Evolutionary conservation across 768 basidiomycete species (phyloP).

Genomic region (Mycena metata): DNA sequence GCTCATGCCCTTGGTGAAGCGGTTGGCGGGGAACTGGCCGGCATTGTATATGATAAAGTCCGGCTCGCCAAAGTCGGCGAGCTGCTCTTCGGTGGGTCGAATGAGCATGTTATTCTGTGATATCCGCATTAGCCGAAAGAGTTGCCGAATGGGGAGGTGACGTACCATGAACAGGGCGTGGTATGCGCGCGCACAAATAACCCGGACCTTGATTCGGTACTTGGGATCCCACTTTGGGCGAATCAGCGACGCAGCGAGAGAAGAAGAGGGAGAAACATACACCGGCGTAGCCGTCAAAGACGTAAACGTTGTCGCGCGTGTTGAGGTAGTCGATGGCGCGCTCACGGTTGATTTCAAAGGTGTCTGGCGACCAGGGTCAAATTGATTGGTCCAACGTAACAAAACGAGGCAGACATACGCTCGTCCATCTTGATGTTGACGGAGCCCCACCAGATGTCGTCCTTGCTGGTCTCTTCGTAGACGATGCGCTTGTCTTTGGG

Average conservation of each 20-base stretch:
- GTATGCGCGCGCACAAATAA: constrained; percentile 98
- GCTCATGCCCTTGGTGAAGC: constrained; percentile 99
- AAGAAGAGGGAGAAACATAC: constrained; percentile 55
- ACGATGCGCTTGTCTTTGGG: constrained; percentile 99
- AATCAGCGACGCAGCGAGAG: constrained; percentile 25
- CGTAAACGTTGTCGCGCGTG: constrained; percentile 97
- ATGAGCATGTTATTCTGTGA: constrained; percentile 98
- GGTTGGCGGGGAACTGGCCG: constrained; percentile 99
- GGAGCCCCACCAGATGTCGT: constrained; percentile 99
- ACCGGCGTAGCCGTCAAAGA: constrained; percentile 96
- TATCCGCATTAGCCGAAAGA: constrained; percentile 39
- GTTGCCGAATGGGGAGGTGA: constrained; percentile 43
- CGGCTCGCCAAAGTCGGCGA: constrained; percentile 94
- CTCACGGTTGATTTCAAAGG: constrained; percentile 99
- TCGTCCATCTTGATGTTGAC: constrained; percentile 99
- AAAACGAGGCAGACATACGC: constrained; percentile 63
- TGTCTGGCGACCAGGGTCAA: constrained; percentile 66
- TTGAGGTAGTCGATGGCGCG: constrained; percentile 99
- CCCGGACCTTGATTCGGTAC: constrained; percentile 99
- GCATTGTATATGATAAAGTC: constrained; percentile 99
- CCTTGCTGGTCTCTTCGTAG: constrained; percentile 95
- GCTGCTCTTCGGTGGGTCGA: constrained; percentile 95
- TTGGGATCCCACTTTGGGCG: constrained; percentile 92
- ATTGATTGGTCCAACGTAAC: constrained; percentile 6
- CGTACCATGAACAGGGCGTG: constrained; percentile 98